Base-by-base conservation (phyloP, 1,284 basidiomycete genomes). In the Irpex sp. region DNA sequence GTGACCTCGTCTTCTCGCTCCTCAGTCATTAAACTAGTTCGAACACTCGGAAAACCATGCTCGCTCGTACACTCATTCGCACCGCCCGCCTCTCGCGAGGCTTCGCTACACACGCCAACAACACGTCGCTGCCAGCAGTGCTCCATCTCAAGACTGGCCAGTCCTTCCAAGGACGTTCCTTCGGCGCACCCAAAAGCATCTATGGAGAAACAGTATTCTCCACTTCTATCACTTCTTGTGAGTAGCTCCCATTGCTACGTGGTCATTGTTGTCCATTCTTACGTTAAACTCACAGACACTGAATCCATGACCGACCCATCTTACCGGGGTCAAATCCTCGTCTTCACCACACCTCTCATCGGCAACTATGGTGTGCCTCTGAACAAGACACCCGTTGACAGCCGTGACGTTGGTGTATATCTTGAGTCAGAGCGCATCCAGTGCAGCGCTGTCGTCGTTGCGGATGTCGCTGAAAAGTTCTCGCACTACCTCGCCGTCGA, bases 281-380 rank as follows among this genome's bases (percentile, higher is more conserved):
- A 34, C 5, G 57, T 44, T 49, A 1, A 62, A 60, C 60, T 40
- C 40, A 17, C 69, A 95, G 93, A 99, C 78, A 98, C 96, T 62
- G 97, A 99, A 79, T 98, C 96, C 13, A 97, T 99, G 94, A 99
- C 97, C 56, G 97, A 99, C 75, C 97, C 97, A 5, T 99, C 97
- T 7, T 99, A 99, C 79, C 93, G 94, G 44, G 93, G 95, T 61
- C 97, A 99, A 79, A 95, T 99, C 70, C 86, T 99, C 66, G 96
- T 98, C 64, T 99, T 99, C 81, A 99, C 97, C 34, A 93, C 96
- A 4, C 97, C 97, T 26, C 87, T 99, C 77, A 98, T 99, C 69
- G 97, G 97, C 58, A 99, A 99, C 78, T 99, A 99, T 74, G 97
- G 97, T 67, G 96, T 99, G 3, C 97, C 97, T 8, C 73, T 76